Base-by-base conservation (phyloP, 2,329 filamentous ascomycete species). In the Diaporthe sp. region DNA sequence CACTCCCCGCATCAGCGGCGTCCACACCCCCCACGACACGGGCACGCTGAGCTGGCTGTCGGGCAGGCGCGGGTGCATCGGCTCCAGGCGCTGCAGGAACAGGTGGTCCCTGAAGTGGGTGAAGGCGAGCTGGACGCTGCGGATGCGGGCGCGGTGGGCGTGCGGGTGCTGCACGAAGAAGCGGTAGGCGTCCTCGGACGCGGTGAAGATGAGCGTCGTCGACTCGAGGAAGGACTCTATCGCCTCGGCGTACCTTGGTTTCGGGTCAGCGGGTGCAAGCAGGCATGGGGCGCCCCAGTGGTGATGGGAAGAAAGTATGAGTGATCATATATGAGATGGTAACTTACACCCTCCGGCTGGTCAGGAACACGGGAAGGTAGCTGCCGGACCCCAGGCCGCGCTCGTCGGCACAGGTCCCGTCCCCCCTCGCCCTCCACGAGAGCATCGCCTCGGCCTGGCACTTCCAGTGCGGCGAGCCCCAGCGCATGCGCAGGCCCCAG, bases 141-240 rank as follows among this genome's bases (percentile, higher is more conserved):
- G 77, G 35, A 80, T 64, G n/a, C 64, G 72, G 5, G 30, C 7
- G 13, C 73, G 42, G 52, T 76, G 74, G 3, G 75, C 70, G 66
- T 77, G 78, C 30, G 75, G 78, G 8, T 54, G 45, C 38, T 76
- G 75, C 55, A 79, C 67, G 70, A 80, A 79, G 74, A 79, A 80
- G 40, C 71, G 73, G 52, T 77, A 72, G 22, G 77, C 78, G 45
- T 80, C 79, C 35, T 77, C 71, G 1, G 79, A 80, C 13, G 78
- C 77, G 10, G 78, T 80, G 69, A 80, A 80, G 50, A 80, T 74
- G 0, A 76, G 78, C 13, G 78, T 79, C 45, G 78, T 77, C 6
- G 71, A 74, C 60, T 80, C 77, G 68, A 80, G 78, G 52, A 80
- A 76, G 7, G 76, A 77, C 4, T 70, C 72, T 13, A 77, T 75